A percentile compares a stretch with the other conserved stretches of the same genome.
Conservation (phyloP, 2,329 filamentous ascomycete species). For the Aspergillus japonicus region DNA sequence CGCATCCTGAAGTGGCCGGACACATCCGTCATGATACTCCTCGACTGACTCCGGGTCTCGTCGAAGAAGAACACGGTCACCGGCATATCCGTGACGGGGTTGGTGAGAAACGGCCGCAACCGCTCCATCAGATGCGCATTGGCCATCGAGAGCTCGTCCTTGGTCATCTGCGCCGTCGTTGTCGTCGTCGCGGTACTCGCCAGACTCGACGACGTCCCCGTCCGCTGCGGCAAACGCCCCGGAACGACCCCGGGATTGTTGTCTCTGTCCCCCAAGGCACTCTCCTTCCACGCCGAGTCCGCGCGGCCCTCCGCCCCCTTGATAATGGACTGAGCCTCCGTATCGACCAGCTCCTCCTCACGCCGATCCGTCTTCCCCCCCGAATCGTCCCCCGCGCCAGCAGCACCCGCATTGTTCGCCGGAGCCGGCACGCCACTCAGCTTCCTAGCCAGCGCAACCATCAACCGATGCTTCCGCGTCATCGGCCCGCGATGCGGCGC, state of each 20-base stretch:
- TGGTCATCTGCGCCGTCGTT: slow-evolving; percentile 53
- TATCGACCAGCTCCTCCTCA: slow-evolving; percentile 67
- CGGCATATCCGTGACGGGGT: slow-evolving; percentile 70
- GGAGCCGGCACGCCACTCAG: slow-evolving; percentile 82
- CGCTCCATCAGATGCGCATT: slow-evolving; percentile 87
- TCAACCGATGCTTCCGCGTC: slow-evolving; percentile 79
- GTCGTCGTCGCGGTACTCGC: slow-evolving; percentile 3
- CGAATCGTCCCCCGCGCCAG: slow-evolving; percentile 22
- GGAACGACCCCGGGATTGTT: slow-evolving; percentile 23
- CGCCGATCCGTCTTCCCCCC: slow-evolving; percentile 32
- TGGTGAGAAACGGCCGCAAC: slow-evolving; percentile 85
- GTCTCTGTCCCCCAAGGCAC: slow-evolving; percentile 49
- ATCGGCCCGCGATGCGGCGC: slow-evolving; percentile 79
- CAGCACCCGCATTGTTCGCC: slow-evolving; percentile 34
- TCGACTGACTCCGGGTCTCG: slow-evolving; percentile 74
- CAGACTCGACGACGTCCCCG: slow-evolving; percentile 50
- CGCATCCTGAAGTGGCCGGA: slow-evolving; percentile 83
- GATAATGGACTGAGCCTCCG: slow-evolving; percentile 75
- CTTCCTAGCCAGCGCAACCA: slow-evolving; percentile 82
- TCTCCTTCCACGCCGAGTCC: slow-evolving; percentile 66
- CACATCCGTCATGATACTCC: slow-evolving; percentile 81
- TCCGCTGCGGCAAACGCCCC: slow-evolving; percentile 36
- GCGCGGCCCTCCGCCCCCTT: slow-evolving; percentile 69
- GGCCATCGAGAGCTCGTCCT: slow-evolving; percentile 72
- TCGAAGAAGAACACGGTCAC: slow-evolving; percentile 97